Conservation (phyloP, 2,329 filamentous ascomycete genomes). For the Fusarium burgessii region DNA sequence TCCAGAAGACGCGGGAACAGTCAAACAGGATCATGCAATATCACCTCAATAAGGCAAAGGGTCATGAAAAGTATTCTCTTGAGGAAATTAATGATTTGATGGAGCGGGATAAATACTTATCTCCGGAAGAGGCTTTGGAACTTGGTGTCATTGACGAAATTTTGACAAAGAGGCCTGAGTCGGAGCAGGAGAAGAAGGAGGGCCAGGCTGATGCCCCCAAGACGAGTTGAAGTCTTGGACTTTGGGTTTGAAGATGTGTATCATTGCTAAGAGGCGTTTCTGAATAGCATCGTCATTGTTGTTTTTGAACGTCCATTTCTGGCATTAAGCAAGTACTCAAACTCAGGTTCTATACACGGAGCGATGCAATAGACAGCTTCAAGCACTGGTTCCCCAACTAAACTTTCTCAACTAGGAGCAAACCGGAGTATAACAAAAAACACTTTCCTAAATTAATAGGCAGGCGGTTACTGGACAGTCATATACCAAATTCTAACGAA, state of each 20-base stretch:
- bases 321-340: fast-evolving
- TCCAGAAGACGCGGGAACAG: conserved; percentile 84
- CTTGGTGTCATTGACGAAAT: conserved; percentile 95
- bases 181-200: conserved; percentile 49
- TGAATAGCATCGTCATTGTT: neutral
- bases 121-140: conserved; percentile 86
- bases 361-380: too few relatives aligned
- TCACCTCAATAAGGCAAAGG: conserved; percentile 84
- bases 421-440: too few relatives aligned
- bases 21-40: conserved; percentile 90
- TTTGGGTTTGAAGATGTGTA: neutral
- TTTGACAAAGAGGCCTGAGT: conserved; percentile 70
- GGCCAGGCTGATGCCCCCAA: conserved; percentile 26
- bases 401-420: too few relatives aligned
- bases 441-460: fast-evolving
- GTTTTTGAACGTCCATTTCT: neutral
- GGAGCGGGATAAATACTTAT: conserved; percentile 96
- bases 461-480: neutral
- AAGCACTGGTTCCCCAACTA: too few relatives aligned
- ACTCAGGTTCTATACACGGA: neutral
- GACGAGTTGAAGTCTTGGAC: conserved; percentile 3
- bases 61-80: conserved; percentile 79
- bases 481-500: fast-evolving
- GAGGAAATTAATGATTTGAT: conserved; percentile 93
- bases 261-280: neutral